Percentiles rank a stretch among this genome's conserved stretches.
Evolutionary conservation across 805 yeast genomes (phyloP).

Genomic region (Myxozyma melibiosi): DNA sequence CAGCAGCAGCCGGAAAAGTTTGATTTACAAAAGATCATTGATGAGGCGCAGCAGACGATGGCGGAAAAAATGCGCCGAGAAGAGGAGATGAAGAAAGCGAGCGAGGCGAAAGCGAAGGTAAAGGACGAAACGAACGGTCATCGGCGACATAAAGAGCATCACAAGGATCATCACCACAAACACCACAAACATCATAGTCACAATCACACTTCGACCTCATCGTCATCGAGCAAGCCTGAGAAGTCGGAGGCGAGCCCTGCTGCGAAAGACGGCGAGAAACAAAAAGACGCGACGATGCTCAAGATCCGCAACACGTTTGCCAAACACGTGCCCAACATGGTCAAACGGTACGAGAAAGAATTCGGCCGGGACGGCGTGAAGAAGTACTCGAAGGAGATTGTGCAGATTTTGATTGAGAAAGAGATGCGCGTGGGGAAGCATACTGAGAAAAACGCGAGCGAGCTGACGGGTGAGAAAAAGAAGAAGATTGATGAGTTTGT

Average conservation of each 20-base stretch:
- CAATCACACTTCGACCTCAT: no score
- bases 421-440: slow-evolving; percentile 53
- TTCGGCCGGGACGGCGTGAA: slow-evolving; percentile 75
- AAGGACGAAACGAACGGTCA: slow-evolving; percentile 6
- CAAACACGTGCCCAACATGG: slow-evolving; percentile 71
- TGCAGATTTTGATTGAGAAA: slow-evolving; percentile 64
- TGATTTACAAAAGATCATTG: slow-evolving; percentile 46
- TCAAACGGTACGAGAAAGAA: slow-evolving; percentile 59
- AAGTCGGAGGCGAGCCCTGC: slow-evolving; percentile 40
- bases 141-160: slow-evolving; percentile 11
- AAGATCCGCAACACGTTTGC: slow-evolving; percentile 64
- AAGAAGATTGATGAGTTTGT: slow-evolving; percentile 69
- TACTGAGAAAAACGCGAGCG: slow-evolving; percentile 49
- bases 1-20: slow-evolving; percentile 37
- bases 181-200: no score
- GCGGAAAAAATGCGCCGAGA: slow-evolving; percentile 44
- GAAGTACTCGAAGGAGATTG: slow-evolving; percentile 77
- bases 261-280: slow-evolving; percentile 36
- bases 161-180: slow-evolving; percentile 1
- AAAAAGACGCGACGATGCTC: no score
- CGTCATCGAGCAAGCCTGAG: no score
- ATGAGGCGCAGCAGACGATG: slow-evolving; percentile 42
- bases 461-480: slow-evolving; percentile 64
- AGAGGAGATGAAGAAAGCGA: slow-evolving; percentile 33
- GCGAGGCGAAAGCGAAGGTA: slow-evolving; percentile 2